These are phyloP conservation scores for Fusarium incarnatum DNA, from an alignment of 2,329 filamentous ascomycete genomes.

Conservation along the genomic window DNA sequence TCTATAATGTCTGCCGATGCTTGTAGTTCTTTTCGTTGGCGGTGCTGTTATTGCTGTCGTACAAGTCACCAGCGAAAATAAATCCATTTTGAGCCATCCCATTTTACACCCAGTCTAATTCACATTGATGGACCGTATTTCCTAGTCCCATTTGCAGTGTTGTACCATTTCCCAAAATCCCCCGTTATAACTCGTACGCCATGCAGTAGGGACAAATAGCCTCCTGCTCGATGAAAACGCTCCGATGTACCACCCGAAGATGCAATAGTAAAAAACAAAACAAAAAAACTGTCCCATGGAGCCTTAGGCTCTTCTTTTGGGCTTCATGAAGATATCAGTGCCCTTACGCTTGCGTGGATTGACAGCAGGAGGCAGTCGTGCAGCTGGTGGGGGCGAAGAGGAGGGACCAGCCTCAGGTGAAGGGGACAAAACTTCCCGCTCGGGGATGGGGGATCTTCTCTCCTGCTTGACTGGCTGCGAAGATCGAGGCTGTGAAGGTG, in stretches of 20 bases:
- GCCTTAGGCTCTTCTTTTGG: slow-evolving; percentile 53
- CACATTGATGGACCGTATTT: not conserved
- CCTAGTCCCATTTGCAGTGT: not conserved
- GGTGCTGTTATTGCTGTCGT: not conserved
- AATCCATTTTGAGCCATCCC: not conserved
- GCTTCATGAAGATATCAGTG: slow-evolving; percentile 63
- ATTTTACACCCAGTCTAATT: slow-evolving; percentile 12
- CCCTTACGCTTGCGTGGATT: slow-evolving; percentile 57
- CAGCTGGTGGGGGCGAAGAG: slow-evolving; percentile 38
- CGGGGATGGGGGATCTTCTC: slow-evolving; percentile 28
- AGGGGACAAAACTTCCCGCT: slow-evolving; percentile 35
- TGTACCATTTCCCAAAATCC: slow-evolving; percentile 1
- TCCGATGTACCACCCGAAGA: not conserved
- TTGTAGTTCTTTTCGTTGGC: slow-evolving; percentile 1
- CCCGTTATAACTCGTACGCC: slow-evolving; percentile 4
- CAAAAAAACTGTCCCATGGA: not conserved
- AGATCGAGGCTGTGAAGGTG: slow-evolving; percentile 23
- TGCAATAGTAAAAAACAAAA: not conserved
- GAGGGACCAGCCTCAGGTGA: slow-evolving; percentile 35
- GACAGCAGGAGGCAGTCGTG: slow-evolving; percentile 14
- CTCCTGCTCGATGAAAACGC: slow-evolving; percentile 1
- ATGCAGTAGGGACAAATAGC: not conserved
- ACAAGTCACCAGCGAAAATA: not conserved
- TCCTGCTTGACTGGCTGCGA: slow-evolving; percentile 12
- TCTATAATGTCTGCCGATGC: slow-evolving; percentile 12